phyloP scores from a whole-genome alignment of 345 rosid genomes.

The Acer saccharum region DNA sequence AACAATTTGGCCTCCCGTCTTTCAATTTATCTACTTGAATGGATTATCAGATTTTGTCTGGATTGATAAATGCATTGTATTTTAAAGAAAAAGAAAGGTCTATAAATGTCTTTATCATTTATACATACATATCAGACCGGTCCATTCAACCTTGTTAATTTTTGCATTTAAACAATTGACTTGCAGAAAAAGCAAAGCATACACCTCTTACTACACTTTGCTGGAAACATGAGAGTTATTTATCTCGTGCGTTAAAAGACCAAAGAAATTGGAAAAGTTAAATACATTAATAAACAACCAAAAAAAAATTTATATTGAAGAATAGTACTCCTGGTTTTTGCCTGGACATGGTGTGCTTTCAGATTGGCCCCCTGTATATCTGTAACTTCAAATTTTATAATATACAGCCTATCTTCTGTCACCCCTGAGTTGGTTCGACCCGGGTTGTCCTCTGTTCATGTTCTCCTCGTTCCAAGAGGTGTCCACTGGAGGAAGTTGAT shows the following conservation, averaged over 20 bases:
- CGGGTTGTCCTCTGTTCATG: constrained; percentile 27
- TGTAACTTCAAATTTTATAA: constrained; percentile 6
- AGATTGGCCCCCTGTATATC: constrained; percentile 6
- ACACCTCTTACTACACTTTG: background rate
- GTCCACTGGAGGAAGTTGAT: constrained; percentile 65
- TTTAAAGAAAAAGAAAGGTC: background rate
- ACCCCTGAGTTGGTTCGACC: constrained; percentile 25
- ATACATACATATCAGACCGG: no score
- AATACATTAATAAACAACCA: background rate
- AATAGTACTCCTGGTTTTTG: constrained; percentile 21
- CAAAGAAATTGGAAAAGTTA: background rate
- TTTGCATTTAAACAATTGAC: no score
- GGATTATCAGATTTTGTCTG: background rate
- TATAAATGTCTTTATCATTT: no score
- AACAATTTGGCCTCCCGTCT: background rate
- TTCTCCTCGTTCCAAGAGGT: constrained; percentile 58
- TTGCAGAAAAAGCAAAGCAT: background rate
- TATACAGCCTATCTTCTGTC: constrained; percentile 27
- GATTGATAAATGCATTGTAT: background rate
- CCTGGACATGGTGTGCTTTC: constrained; percentile 14
- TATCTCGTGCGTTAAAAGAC: background rate
- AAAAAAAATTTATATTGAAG: background rate
- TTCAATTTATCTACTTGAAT: background rate
- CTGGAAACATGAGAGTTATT: constrained; percentile 5
- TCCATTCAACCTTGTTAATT: no score